A percentile compares a stretch with the other conserved stretches of the same genome.
Evolutionary conservation across 805 yeast species (phyloP).

Genomic region (Candida railenensis): DNA sequence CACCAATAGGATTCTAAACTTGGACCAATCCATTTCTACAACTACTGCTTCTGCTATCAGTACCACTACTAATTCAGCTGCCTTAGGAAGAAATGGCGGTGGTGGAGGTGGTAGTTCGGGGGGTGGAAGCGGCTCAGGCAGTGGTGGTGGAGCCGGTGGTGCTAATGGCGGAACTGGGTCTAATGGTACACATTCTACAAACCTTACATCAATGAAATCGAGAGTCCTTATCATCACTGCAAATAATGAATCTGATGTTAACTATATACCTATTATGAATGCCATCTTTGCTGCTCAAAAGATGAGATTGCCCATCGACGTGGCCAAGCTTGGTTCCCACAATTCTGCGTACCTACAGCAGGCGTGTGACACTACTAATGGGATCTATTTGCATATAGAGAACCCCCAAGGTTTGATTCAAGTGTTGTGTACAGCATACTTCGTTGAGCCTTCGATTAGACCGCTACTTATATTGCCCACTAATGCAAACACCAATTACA

Average conservation of each 20-base stretch:
- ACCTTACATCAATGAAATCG: slow-evolving; percentile 31
- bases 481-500: slow-evolving; percentile 81
- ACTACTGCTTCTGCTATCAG: slow-evolving; percentile 44
- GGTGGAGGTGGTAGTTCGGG: slow-evolving; percentile 4
- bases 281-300: slow-evolving; percentile 95
- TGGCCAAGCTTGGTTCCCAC: slow-evolving; percentile 66
- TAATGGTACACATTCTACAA: slow-evolving; percentile 9
- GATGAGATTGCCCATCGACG: slow-evolving; percentile 84
- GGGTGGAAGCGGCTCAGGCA: slow-evolving; percentile 9
- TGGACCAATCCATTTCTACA: slow-evolving; percentile 45
- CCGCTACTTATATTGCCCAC: slow-evolving; percentile 79
- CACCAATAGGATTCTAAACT: slow-evolving; percentile 62
- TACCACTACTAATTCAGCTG: slow-evolving; percentile 30
- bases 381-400: slow-evolving; percentile 71
- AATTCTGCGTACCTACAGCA: slow-evolving; percentile 88
- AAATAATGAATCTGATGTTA: slow-evolving; percentile 71
- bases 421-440: slow-evolving; percentile 75
- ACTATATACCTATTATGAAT: slow-evolving; percentile 93
- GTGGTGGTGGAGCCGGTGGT: slow-evolving; percentile 1
- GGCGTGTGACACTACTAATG: slow-evolving; percentile 92
- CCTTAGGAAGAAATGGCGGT: slow-evolving; percentile 12
- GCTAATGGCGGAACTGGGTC: slow-evolving; percentile 10
- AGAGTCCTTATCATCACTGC: slow-evolving; percentile 60
- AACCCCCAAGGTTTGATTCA: slow-evolving; percentile 79
- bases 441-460: slow-evolving; percentile 81